Conservation (phyloP, 2,329 filamentous ascomycete genomes). For the Colletotrichum zoysiae region DNA sequence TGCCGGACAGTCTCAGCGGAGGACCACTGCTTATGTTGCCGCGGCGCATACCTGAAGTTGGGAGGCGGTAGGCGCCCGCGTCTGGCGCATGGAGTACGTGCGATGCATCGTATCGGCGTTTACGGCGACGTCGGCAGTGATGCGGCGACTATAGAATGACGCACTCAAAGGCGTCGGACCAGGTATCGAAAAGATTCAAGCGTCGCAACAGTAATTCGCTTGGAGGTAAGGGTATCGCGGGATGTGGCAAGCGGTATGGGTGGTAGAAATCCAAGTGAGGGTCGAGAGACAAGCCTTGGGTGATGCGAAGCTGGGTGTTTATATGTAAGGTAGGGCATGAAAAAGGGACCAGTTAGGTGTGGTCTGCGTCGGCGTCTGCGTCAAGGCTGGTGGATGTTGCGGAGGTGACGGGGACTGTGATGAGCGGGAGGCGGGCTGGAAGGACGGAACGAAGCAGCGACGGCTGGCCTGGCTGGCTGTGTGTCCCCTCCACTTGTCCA, state of each 20-base stretch:
- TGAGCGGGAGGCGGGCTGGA: conserved; percentile 10
- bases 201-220: conserved; percentile 7
- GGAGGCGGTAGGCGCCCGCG: conserved; percentile 94
- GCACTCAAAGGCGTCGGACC: not conserved
- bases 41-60: conserved; percentile 67
- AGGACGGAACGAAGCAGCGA: conserved; percentile 16
- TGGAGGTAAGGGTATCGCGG: conserved; percentile 28
- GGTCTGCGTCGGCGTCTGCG: conserved; percentile 2
- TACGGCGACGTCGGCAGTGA: not conserved
- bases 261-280: conserved; percentile 25
- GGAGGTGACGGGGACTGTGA: conserved; percentile 37
- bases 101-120: conserved; percentile 81
- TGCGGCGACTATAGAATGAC: not conserved
- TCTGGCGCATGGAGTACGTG: conserved; percentile 98
- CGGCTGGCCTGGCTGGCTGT: conserved; percentile 5
- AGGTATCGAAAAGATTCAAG: not conserved
- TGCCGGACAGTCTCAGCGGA: conserved; percentile 22
- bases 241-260: conserved; percentile 31
- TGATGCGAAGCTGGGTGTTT: conserved; percentile 35
- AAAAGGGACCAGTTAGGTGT: conserved; percentile 19
- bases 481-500: conserved; percentile 1
- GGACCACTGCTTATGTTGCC: not conserved
- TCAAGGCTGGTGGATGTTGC: conserved; percentile 30
- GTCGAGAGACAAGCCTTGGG: conserved; percentile 3
- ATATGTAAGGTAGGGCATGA: conserved; percentile 36